These are phyloP conservation scores for Chlamydomonas schloesseri DNA, from an alignment of 139 green algal genomes.

Conservation along the genomic window DNA sequence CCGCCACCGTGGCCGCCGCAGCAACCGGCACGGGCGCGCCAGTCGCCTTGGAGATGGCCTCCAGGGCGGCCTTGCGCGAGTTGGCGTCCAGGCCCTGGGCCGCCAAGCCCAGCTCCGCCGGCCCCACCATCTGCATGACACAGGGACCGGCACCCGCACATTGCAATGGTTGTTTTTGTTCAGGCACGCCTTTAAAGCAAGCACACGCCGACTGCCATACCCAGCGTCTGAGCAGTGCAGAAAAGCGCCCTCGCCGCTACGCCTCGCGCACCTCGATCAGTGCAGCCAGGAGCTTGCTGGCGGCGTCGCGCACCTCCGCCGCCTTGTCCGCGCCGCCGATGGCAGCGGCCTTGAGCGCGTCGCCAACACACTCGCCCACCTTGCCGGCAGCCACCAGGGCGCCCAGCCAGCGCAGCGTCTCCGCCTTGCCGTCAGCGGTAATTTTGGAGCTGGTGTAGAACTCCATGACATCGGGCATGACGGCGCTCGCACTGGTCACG, in stretches of 20 bases:
- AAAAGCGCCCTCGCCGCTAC: too few relatives aligned
- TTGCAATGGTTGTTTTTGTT: too few relatives aligned
- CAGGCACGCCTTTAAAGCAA: too few relatives aligned
- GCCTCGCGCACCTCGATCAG: constrained; percentile 63
- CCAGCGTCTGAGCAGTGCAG: too few relatives aligned
- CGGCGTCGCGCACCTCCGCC: constrained; percentile 78
- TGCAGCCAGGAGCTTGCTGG: constrained; percentile 60
- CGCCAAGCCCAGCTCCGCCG: constrained; percentile 35
- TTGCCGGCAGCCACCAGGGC: constrained; percentile 3
- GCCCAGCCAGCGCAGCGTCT: constrained; percentile 68
- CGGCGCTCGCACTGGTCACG: constrained; percentile 54
- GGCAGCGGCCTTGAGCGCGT: constrained; percentile 51
- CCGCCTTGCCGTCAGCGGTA: constrained; percentile 77
- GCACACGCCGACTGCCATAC: too few relatives aligned
- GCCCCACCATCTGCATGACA: constrained; percentile 38
- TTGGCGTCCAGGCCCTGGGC: constrained; percentile 22
- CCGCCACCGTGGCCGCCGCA: background rate
- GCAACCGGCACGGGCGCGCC: constrained; percentile 15
- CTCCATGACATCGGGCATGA: constrained; percentile 73
- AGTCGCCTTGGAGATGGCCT: constrained; percentile 59
- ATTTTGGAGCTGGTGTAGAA: constrained; percentile 75
- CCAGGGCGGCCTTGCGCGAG: constrained; percentile 46
- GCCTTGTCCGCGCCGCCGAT: constrained; percentile 80
- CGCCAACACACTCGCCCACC: constrained; percentile 34
- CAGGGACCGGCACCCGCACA: too few relatives aligned